Percentiles rank a stretch among this genome's conserved stretches.
These are phyloP conservation scores for Voacanga thouarsii DNA, from an alignment of 257 asterid genomes.

Conservation along the genomic window DNA sequence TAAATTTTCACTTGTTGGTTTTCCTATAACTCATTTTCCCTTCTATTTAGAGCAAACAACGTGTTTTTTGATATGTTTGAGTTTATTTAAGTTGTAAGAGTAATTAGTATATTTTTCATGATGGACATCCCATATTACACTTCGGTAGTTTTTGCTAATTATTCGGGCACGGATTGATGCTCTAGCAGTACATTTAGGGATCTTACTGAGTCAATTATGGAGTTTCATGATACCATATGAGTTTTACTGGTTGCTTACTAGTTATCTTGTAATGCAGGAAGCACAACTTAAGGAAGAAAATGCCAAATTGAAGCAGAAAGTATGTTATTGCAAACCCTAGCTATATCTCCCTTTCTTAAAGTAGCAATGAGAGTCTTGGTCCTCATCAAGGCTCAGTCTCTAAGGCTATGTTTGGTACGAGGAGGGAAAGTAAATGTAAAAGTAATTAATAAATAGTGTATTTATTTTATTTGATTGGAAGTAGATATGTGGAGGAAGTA, in stretches of 20 bases:
- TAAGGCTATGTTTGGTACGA: too few species aligned
- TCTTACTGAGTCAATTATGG: neutral
- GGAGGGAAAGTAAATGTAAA: too few species aligned
- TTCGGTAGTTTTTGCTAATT: too few species aligned
- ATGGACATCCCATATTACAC: too few species aligned
- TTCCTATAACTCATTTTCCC: neutral
- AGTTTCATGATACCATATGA: neutral
- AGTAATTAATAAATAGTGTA: too few species aligned
- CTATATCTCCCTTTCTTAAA: neutral
- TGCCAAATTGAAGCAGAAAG: slow-evolving; percentile 43
- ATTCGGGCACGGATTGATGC: too few species aligned
- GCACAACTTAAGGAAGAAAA: slow-evolving; percentile 51
- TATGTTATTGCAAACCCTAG: slow-evolving; percentile 13
- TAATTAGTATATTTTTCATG: too few species aligned
- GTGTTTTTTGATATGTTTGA: too few species aligned
- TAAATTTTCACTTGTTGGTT: neutral
- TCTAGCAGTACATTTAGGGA: too few species aligned
- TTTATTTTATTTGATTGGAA: too few species aligned
- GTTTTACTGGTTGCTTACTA: neutral
- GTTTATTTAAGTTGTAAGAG: too few species aligned
- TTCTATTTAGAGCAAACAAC: neutral
- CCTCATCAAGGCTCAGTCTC: neutral
- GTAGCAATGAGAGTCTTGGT: neutral
- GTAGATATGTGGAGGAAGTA: too few species aligned
- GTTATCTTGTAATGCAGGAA: slow-evolving; percentile 44